A percentile compares a stretch with the other conserved stretches of the same genome.
Evolutionary conservation across 176 grass and related monocot genomes (phyloP).

Genomic region (Ananas comosus): DNA sequence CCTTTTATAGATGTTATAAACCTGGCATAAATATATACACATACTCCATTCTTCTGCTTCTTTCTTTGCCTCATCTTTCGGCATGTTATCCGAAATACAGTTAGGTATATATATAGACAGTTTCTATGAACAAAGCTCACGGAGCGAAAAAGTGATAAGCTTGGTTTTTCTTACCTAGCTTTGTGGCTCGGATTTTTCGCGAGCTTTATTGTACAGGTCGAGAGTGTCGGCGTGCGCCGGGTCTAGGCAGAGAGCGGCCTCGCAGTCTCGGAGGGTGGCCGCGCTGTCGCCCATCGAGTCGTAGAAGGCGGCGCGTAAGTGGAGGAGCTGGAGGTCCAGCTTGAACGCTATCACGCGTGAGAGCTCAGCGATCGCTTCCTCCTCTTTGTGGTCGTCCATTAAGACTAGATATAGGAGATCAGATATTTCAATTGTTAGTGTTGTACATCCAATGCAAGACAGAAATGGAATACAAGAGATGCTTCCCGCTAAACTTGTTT

Average conservation of each 20-base stretch:
- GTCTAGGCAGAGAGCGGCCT: conserved; percentile 79
- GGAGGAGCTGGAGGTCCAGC: conserved; percentile 79
- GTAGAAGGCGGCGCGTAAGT: conserved; percentile 75
- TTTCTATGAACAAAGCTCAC: background rate
- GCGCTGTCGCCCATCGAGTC: conserved; percentile 56
- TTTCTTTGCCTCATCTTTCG: background rate
- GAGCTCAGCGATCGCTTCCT: conserved; percentile 72
- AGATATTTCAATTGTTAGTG: background rate
- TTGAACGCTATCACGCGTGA: conserved; percentile 54
- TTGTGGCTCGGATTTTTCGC: conserved; percentile 23
- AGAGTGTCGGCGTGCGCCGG: conserved; percentile 65
- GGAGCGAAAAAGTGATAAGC: background rate
- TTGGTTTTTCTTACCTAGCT: conserved; percentile 17
- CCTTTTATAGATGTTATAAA: background rate
- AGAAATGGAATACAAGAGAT: background rate
- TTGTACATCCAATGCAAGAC: background rate
- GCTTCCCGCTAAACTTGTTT: background rate
- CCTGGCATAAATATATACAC: conserved; percentile 18
- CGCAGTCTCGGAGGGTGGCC: conserved; percentile 58
- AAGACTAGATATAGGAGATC: conserved; percentile 30
- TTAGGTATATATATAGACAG: background rate
- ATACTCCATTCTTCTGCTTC: background rate
- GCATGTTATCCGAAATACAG: background rate
- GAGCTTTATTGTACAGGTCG: conserved; percentile 70
- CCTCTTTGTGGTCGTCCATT: conserved; percentile 82